Evolutionary conservation across 2,329 filamentous ascomycete species (phyloP), one percentile per base, ranked within the genome.

Genomic region (Colletotrichum sp.): DNA sequence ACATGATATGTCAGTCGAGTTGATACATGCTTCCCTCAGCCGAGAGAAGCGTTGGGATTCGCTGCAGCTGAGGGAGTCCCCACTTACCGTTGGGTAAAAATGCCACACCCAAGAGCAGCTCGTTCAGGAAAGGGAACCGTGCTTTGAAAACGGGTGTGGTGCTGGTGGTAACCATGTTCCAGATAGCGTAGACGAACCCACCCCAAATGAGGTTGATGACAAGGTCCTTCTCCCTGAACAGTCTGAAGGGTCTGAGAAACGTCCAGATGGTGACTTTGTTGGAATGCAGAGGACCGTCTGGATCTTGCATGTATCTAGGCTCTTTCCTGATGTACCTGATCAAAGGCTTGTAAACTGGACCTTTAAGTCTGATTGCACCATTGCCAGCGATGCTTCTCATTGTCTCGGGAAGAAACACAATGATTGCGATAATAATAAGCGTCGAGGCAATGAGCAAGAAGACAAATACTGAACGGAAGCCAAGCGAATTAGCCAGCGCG

Each of bases 151-250:
- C 64, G 1, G 80, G 79, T 0, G 86, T 85, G 3, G 87, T 88
- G 21, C 82, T 86, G 3, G 85, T 83, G 8, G 85, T 87, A 3
- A 89, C 85, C 87, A 89, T 89, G 36, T 84, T 88, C 86, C 87
- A 89, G 8, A 86, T 83, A 0, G 87, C 83, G 60, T 83, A 81
- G 63, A 81, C 68, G 12, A 82, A 73, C 8, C 82, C 82, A 34
- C 86, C 86, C 76, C 85, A 89, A 6, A 88, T 70, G 5, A 89
- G 78, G 8, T 84, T 85, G 18, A 85, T 80, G 21, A 86, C 78
- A 9, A 89, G 84, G 55, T 89, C 87, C 68, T 85, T 87, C 49
- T 89, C 85, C 7, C 75, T 66, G 13, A 89, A 79, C 49, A 87
- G 83, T 8, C 75, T 80, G 3, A 89, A 79, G 0, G 87, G 86